phyloP scores from a whole-genome alignment of 306 rosid genomes.

The Mimosa bimucronata region DNA sequence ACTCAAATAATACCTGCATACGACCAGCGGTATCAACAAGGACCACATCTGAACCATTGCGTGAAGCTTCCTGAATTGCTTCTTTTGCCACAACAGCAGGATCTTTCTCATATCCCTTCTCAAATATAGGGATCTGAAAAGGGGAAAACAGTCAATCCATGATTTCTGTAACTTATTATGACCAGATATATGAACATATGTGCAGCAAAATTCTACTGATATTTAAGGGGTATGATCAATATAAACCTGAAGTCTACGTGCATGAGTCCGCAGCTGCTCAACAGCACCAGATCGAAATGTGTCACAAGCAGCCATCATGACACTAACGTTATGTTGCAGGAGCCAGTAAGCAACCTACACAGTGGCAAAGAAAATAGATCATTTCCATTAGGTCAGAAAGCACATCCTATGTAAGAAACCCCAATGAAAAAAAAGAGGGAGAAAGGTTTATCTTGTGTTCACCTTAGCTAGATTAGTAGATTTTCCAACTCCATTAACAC shows the following conservation, averaged over 20 bases:
- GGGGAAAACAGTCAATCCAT: constrained; percentile 15
- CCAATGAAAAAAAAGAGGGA: constrained; percentile 13
- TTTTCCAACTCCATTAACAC: constrained; percentile 98
- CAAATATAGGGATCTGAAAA: constrained; percentile 90
- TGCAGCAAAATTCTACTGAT: background rate
- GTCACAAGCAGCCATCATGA: constrained; percentile 99
- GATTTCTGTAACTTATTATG: constrained; percentile 17
- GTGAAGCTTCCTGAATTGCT: constrained; percentile 94
- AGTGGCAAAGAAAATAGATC: constrained; percentile 22
- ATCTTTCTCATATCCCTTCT: constrained; percentile 98
- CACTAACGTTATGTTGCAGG: constrained; percentile 76
- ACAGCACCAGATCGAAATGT: constrained; percentile 99
- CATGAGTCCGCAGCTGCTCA: constrained; percentile 98
- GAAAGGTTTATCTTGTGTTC: constrained; percentile 9
- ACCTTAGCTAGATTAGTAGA: constrained; percentile 99
- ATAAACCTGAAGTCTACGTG: constrained; percentile 94
- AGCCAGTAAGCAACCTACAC: constrained; percentile 99
- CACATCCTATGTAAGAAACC: constrained; percentile 26
- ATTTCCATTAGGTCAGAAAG: constrained; percentile 32
- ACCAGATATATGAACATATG: constrained; percentile 4
- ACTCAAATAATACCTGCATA: constrained; percentile 71
- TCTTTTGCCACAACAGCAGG: constrained; percentile 98
- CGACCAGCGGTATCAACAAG: constrained; percentile 99
- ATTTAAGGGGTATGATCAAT: constrained; percentile 30
- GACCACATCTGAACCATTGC: constrained; percentile 94